phyloP scores from a whole-genome alignment of 345 rosid species.

The Fremontodendron californicum region DNA sequence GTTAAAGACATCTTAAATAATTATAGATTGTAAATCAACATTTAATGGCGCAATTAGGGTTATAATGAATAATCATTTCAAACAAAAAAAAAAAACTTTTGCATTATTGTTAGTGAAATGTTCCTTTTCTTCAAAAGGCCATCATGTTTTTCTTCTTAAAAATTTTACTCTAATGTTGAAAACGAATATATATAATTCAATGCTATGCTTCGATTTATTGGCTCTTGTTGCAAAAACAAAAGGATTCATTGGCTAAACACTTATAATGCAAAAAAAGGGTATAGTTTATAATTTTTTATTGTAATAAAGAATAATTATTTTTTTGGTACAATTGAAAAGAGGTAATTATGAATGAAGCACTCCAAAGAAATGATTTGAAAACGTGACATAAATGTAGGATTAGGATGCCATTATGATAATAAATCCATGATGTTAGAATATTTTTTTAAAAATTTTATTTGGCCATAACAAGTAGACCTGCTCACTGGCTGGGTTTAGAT shows the following conservation, averaged over 20 bases:
- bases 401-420: neutral
- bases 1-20: neutral
- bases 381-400: neutral
- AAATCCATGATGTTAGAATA: no score
- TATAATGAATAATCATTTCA: neutral
- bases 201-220: neutral
- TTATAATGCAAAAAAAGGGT: neutral
- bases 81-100: no score
- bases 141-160: neutral
- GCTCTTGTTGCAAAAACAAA: neutral
- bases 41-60: neutral
- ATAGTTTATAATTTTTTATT: neutral
- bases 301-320: neutral
- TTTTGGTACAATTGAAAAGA: neutral
- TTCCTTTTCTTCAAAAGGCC: neutral
- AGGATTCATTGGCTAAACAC: neutral
- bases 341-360: neutral
- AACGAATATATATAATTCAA: neutral
- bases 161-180: neutral
- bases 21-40: neutral
- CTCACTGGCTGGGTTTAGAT: no score
- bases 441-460: no score
- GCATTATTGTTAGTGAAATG: neutral
- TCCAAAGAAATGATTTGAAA: neutral
- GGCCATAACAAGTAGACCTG: no score